Evolutionary conservation across 2,329 filamentous ascomycete genomes (phyloP), one percentile per base, ranked within the genome.

Genomic region (Xylaria polymorpha): DNA sequence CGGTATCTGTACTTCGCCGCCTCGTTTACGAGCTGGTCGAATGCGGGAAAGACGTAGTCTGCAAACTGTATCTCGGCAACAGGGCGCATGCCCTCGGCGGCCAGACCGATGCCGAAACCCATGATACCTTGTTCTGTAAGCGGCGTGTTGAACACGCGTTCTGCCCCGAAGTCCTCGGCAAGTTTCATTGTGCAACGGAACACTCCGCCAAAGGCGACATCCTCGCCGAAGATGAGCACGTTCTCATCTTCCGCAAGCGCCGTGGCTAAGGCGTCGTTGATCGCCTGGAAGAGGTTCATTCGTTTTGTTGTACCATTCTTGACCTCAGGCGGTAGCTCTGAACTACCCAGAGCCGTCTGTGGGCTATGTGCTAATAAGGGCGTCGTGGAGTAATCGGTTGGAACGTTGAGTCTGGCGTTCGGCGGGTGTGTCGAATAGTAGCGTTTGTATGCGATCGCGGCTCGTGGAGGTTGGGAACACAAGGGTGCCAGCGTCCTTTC

Each of bases 21-120:
- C 81, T 98, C 94, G 76, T 97, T 97, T 77, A 97, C 94, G 39
- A 98, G 87, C 83, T 98, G 94, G 77, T 98, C 94, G 76, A 97
- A 97, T 0, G 94, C 94, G 2, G 94, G 94, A 79, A 91, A 97
- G 64, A 97, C 90, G 79, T 98, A 98, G 79, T 98, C 94, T 68
- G 94, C 94, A 77, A 98, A 98, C 79, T 98, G 94, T 64, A 98
- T 94, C 83, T 99, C 96, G 0, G 95, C 95, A 29, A 98, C 88
- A 0, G 96, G 94, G 66, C 92, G 91, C 92, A 97, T 94, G 29
- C 95, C 95, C 82, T 97, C 92, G 7, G 93, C 93, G 0, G 95
- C 94, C 43, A 91, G 89, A 1, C 96, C 96, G 73, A 98, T 94
- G 12, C 91, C 96, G 77, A 98, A 98, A 0, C 96, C 96, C 68